These are phyloP conservation scores for Aspergillus taichungensis DNA, from an alignment of 495 filamentous ascomycete genomes.

Conservation along the genomic window DNA sequence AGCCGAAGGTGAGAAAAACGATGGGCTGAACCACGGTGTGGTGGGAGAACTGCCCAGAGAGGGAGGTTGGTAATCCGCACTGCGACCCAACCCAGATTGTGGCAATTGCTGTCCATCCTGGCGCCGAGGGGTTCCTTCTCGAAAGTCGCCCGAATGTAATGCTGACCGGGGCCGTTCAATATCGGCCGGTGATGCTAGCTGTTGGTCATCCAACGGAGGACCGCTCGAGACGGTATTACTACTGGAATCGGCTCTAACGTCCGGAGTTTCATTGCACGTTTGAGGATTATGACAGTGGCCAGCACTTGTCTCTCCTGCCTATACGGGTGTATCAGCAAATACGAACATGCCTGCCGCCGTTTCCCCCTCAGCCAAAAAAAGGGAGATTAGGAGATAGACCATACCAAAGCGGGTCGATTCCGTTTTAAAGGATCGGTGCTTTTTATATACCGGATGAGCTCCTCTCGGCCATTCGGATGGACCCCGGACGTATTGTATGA, in stretches of 20 bases:
- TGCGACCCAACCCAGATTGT: slow-evolving; percentile 14
- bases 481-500: slow-evolving; percentile 10
- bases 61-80: slow-evolving; percentile 10
- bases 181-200: slow-evolving; percentile 35
- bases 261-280: slow-evolving; percentile 4
- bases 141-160: slow-evolving; percentile 84
- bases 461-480: slow-evolving; percentile 49
- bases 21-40: slow-evolving; percentile 39
- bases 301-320: slow-evolving; percentile 9
- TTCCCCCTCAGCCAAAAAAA: not conserved
- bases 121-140: slow-evolving; percentile 41
- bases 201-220: slow-evolving; percentile 5
- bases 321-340: slow-evolving; percentile 2
- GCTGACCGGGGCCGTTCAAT: slow-evolving; percentile 83
- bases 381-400: slow-evolving; percentile 15
- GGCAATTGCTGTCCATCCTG: slow-evolving; percentile 15
- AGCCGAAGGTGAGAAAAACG: slow-evolving; percentile 14
- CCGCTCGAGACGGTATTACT: slow-evolving; percentile 2
- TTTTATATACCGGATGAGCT: slow-evolving; percentile 82
- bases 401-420: slow-evolving; percentile 57
- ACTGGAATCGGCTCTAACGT: slow-evolving; percentile 2
- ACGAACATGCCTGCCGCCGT: not conserved
- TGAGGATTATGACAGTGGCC: slow-evolving; percentile 4
- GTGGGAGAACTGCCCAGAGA: slow-evolving; percentile 37
- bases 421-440: slow-evolving; percentile 68